Evolutionary conservation across 176 grass and related monocot genomes (phyloP).

Genomic region (Triticum dicoccoides): DNA sequence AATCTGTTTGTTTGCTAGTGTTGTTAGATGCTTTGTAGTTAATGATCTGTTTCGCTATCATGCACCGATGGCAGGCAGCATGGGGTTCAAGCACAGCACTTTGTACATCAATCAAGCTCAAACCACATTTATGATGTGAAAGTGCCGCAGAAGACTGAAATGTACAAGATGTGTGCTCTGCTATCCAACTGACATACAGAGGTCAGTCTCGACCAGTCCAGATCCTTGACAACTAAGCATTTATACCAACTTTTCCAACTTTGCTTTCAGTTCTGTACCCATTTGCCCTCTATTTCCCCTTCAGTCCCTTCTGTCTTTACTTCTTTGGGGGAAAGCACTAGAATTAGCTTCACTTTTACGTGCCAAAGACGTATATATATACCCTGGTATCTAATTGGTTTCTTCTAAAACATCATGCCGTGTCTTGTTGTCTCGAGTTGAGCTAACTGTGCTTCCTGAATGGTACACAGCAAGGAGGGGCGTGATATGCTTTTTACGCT

Average conservation of each 20-base stretch:
- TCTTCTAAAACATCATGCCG: neutral
- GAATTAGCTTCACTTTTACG: neutral
- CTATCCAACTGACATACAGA: conserved; percentile 10
- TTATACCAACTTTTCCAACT: neutral
- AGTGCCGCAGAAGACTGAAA: conserved; percentile 8
- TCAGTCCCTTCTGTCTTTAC: neutral
- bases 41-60: neutral
- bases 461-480: neutral
- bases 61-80: neutral
- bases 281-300: neutral
- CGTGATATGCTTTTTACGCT: neutral
- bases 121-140: conserved; percentile 15
- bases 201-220: neutral
- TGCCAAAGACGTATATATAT: neutral
- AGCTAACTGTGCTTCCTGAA: neutral
- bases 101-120: conserved; percentile 19
- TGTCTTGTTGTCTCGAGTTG: neutral
- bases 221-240: conserved; percentile 6
- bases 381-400: neutral
- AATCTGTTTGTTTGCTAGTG: conserved; percentile 9
- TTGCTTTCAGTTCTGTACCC: conserved; percentile 13
- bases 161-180: neutral
- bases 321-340: neutral
- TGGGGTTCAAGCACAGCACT: neutral
- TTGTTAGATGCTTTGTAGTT: neutral